A percentile compares a stretch with the other conserved stretches of the same genome.
These are phyloP conservation scores for Penicillium sp. DNA, from an alignment of 2,329 filamentous ascomycete species.

Conservation along the genomic window DNA sequence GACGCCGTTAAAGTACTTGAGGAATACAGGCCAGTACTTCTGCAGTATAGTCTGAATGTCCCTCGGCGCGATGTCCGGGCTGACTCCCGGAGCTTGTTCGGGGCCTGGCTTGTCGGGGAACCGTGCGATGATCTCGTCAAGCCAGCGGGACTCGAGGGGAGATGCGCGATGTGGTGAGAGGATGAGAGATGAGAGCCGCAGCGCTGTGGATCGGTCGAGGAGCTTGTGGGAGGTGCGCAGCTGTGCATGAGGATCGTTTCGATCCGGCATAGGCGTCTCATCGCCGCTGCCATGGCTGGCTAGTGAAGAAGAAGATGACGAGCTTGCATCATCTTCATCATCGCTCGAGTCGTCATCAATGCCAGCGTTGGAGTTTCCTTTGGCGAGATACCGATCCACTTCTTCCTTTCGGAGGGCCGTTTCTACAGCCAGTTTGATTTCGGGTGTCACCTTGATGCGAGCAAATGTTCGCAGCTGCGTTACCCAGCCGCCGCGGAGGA, in stretches of 20 bases:
- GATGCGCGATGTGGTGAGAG: slow-evolving; percentile 73
- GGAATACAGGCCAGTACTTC: slow-evolving; percentile 66
- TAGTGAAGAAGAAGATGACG: slow-evolving; percentile 39
- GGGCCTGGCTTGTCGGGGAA: slow-evolving; percentile 30
- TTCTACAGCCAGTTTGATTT: slow-evolving; percentile 76
- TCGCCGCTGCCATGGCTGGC: slow-evolving; percentile 38
- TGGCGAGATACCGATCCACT: slow-evolving; percentile 42
- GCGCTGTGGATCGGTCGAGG: slow-evolving; percentile 30
- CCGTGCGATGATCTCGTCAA: slow-evolving; percentile 46
- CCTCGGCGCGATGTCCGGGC: slow-evolving; percentile 17
- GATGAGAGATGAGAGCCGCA: slow-evolving; percentile 60
- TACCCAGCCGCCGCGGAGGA: slow-evolving; percentile 88
- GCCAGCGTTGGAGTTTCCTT: slow-evolving; percentile 28
- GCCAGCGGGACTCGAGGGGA: slow-evolving; percentile 69
- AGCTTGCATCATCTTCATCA: slow-evolving; percentile 27
- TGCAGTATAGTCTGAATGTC: slow-evolving; percentile 42
- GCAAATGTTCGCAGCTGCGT: slow-evolving; percentile 88
- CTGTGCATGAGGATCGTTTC: slow-evolving; percentile 23
- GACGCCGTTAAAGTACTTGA: slow-evolving; percentile 82
- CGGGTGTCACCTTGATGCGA: slow-evolving; percentile 77
- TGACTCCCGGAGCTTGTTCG: slow-evolving; percentile 7
- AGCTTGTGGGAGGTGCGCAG: slow-evolving; percentile 32
- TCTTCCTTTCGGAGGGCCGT: slow-evolving; percentile 65
- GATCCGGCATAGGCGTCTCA: slow-evolving; percentile 35
- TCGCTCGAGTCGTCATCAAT: slow-evolving; percentile 16